These are phyloP conservation scores for Glutinoglossum americanum DNA, from an alignment of 495 filamentous ascomycete genomes.

Conservation along the genomic window DNA sequence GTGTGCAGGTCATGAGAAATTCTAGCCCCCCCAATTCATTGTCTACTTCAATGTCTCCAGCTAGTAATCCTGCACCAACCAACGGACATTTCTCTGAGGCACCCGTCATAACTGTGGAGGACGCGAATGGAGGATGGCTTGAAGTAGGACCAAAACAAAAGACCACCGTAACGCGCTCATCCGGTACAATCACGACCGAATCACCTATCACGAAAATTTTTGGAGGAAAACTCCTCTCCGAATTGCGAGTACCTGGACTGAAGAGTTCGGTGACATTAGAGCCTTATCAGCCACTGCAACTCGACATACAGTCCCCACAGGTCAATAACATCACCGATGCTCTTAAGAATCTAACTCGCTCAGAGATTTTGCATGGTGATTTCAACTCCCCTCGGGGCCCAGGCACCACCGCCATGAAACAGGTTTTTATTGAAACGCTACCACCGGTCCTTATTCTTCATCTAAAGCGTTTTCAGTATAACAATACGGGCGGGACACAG, in stretches of 20 bases:
- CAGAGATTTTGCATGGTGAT: constrained; percentile 69
- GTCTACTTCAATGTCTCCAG: constrained; percentile 21
- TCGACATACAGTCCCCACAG: constrained; percentile 73
- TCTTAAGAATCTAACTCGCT: constrained; percentile 57
- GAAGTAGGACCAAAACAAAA: constrained; percentile 90
- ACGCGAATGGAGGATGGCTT: constrained; percentile 35
- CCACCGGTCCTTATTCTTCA: constrained; percentile 88
- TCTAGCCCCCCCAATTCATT: constrained; percentile 19
- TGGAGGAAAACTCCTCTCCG: constrained; percentile 76
- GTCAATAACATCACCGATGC: constrained; percentile 85
- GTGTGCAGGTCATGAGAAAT: constrained; percentile 47
- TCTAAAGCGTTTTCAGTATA: constrained; percentile 92
- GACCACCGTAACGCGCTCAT: constrained; percentile 66
- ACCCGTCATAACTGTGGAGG: constrained; percentile 14
- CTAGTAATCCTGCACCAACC: constrained; percentile 14
- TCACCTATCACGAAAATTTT: constrained; percentile 90
- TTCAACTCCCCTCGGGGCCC: constrained; percentile 66
- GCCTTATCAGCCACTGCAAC: constrained; percentile 81
- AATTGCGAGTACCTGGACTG: constrained; percentile 66
- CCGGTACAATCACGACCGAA: constrained; percentile 45
- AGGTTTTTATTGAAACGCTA: constrained; percentile 82
- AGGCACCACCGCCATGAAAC: constrained; percentile 63
- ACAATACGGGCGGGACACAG: constrained; percentile 70
- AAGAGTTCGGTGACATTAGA: constrained; percentile 81
- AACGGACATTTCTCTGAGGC: constrained; percentile 10